Conservation (phyloP, 2,329 filamentous ascomycete genomes). For the Colletotrichum acutatum region DNA sequence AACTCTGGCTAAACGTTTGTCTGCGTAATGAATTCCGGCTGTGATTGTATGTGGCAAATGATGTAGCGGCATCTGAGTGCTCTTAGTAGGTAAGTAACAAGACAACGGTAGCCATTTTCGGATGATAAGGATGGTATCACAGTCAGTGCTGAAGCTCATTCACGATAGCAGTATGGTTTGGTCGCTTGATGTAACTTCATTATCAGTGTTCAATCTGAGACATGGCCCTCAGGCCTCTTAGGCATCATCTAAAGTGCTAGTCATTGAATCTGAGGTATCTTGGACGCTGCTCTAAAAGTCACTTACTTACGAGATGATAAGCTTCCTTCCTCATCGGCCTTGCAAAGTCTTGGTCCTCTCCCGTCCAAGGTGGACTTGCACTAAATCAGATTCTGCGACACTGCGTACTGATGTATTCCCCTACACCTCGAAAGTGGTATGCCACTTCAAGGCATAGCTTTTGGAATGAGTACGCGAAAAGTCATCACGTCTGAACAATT, state of each 20-base stretch:
- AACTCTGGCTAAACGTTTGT: neutral
- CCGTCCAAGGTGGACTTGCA: neutral
- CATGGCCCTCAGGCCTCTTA: neutral
- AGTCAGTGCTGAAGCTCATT: too few species aligned
- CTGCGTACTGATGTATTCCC: too few species aligned
- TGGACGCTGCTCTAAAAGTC: neutral
- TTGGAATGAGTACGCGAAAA: too few species aligned
- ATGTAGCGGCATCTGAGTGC: neutral
- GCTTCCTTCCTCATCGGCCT: neutral
- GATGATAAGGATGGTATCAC: too few species aligned
- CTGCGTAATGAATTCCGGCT: neutral
- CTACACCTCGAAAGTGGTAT: too few species aligned
- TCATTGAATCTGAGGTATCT: neutral
- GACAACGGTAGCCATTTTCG: too few species aligned
- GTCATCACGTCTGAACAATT: neutral
- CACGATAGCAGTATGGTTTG: too few species aligned
- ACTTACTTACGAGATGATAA: neutral
- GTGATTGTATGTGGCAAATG: neutral
- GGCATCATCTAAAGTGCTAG: neutral
- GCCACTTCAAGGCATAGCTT: rapidly evolving
- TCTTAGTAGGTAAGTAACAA: too few species aligned
- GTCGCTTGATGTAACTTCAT: too few species aligned
- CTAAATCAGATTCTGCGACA: too few species aligned
- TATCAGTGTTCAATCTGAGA: neutral
- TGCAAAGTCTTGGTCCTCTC: rapidly evolving